Base-by-base conservation (phyloP, 768 basidiomycete genomes). In the Mrakia gelida region DNA sequence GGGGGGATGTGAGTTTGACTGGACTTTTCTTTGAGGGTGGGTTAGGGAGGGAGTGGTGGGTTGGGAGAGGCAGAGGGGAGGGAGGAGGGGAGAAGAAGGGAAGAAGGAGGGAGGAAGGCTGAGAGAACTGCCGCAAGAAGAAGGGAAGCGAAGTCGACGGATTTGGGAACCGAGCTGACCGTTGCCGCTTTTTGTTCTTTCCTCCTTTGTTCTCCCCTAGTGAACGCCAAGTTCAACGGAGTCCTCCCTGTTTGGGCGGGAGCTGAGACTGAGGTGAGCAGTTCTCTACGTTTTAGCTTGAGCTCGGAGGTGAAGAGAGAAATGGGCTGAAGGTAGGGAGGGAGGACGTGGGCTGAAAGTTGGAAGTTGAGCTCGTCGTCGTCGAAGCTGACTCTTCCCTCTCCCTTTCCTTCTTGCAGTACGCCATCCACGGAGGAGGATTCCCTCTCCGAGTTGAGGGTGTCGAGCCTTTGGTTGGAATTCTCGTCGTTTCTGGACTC, bases 371-470 rank as follows among this genome's bases (percentile, higher is more conserved):
- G 49, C 49, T 52, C 49, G 18, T 11, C 49, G 18, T 11, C 45
- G n/a, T 0, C 26, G 2, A n/a, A 61, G 26, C 72, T 73, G 54
- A 73, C 72, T 11, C 10, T 28, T 6, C 52, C 28, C 32, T n/a
- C 34, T 54, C 16, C 54, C 21, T 41, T 54, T 11, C 23, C 18
- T 5, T n/a, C 2, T 54, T 16, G 9, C 71, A 78, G 73, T 78
- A 78, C 65, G 77, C 77, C 26, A 74, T 38, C 13, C 77, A 78
- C 59, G 77, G 77, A 28, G 77, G 77, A 56, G 77, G 77, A 9
- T 78, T 78, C 68, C 77, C 77, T 34, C 65, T 78, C 0, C 63
- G 77, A 18, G 77, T 78, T 26, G 23, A 56, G 38, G 65, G 65
- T 26, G 73, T 78, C 54, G 77, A 78, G 68, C 77, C 77, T 28